Evolutionary conservation across 495 filamentous ascomycete genomes (phyloP), one percentile per base, ranked within the genome.

Genomic region (Pseudotulostoma volvatum): DNA sequence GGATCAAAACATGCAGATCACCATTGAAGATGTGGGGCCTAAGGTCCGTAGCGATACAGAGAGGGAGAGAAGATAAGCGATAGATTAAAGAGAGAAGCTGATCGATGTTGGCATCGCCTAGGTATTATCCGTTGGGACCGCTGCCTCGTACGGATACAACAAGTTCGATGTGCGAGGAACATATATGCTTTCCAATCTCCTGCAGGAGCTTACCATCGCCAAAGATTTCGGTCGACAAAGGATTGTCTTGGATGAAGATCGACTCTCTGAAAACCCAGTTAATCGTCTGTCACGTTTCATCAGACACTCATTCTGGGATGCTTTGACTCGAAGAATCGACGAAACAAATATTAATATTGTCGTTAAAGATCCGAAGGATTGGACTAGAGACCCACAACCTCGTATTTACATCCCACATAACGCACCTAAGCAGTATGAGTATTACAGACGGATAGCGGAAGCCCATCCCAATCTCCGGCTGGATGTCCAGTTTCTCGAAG

Each of bases 161-260:
- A 67, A 69, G 38, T 79, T 82, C 47, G 84, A 94, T 44, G 68
- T 97, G 23, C 81, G 88, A 40, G 90, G 90, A 25, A 94, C 81
- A 18, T 97, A 97, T 52, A 84, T 90, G 76, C 72, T 96, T 15
- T 92, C 87, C 15, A 96, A 94, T 51, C 76, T 95, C 4, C 64
- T 94, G 31, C 90, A 97, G 56, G 90, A 96, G 58, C 68, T 97
- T 36, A 84, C 81, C 4, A 71, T 95, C 41, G 90, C 90, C 25
- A 73, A 88, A 61, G 75, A 84, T 47, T 83, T 79, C 52, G 85
- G 84, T 40, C 74, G 80, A 18, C 81, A 84, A 55, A 69, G 79
- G 39, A 81, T 94, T 44, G 68, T 93, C 28, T 74, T 97, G 15
- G 84, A 96, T 48, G 81, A 90, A 46, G 78, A 77, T 5, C 72